Evolutionary conservation across 805 yeast genomes (phyloP), one percentile per base, ranked within the genome.

Genomic region (Ogataea trehaloabstinens): DNA sequence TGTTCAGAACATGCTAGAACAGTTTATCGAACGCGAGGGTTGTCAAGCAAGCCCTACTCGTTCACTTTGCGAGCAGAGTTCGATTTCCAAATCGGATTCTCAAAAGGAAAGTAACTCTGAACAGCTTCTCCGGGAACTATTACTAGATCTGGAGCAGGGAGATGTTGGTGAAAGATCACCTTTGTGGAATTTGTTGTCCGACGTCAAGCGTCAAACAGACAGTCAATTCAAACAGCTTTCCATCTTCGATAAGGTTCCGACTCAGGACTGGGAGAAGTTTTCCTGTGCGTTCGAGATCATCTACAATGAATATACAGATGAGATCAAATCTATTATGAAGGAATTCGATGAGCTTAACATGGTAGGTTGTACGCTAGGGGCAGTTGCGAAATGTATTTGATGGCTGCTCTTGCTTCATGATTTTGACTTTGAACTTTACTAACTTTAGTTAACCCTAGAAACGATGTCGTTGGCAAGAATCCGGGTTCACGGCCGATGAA

Each of bases 391-490:
- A n/a, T n/a, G n/a, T n/a, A 4, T 15, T 6, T 18, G 19, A 24
- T 5, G 20, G 6, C 18, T 10, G 28, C 31, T 36, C 21, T 21
- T 19, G 6, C 11, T 19, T 10, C 19, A 13, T 4, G 7, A 11
- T 8, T 18, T 17, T 8, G 5, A 10, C 12, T 19, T 11, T 6
- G 10, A 15, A 28, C 15, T 4, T 6, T n/a, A 19, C n/a, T 33
- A 10, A 13, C 37, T 18, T 12, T 3, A 13, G 6, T n/a, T 15
- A 36, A 40, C 20, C 13, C 13, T 20, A 48, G 52, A 43, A 37
- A 36, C 38, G 60, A 13, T 41, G 52, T 12, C 39, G 49, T 6
- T 56, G 61, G 61, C 51, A 47, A 20, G 58, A 56, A 28, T 40
- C 58, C 1, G 61, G 54, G 1, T 44, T 47, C 31, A 42, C 50